phyloP scores from a whole-genome alignment of 2,329 filamentous ascomycete genomes.

The Pseudogymnoascus sp. region DNA sequence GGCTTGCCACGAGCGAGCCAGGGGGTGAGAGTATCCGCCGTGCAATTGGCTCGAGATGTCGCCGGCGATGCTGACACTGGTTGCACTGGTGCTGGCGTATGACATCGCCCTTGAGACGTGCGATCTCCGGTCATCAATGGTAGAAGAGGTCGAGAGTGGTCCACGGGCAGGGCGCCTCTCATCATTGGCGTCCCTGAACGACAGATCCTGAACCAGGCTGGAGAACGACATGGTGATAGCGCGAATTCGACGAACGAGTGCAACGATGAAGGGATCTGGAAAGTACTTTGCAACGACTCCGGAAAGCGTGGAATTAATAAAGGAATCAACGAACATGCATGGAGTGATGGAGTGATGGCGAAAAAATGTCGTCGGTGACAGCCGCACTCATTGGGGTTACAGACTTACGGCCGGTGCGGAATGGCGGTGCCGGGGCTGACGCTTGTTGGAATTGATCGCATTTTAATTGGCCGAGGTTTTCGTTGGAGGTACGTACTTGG shows the following conservation, averaged over 20 bases:
- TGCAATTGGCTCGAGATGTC: constrained; percentile 80
- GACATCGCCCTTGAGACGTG: constrained; percentile 58
- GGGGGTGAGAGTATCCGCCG: constrained; percentile 72
- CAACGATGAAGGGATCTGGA: not conserved
- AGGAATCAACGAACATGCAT: not conserved
- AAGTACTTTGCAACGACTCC: not conserved
- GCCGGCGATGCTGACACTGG: constrained; percentile 61
- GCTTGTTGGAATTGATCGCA: not conserved
- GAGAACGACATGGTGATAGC: constrained; percentile 54
- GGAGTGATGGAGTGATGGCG: not conserved
- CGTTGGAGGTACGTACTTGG: not conserved
- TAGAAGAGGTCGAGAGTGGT: constrained; percentile 35
- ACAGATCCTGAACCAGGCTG: constrained; percentile 57
- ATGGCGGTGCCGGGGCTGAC: not conserved
- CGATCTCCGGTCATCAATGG: constrained; percentile 52
- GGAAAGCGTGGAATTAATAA: not conserved
- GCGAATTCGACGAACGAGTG: not conserved
- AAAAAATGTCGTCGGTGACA: constrained; percentile 3
- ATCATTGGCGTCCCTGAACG: constrained; percentile 46
- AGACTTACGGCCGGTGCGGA: not conserved
- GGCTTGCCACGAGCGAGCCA: constrained; percentile 74
- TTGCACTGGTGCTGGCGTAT: constrained; percentile 58
- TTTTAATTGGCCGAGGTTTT: constrained; percentile 9
- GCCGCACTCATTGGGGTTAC: constrained; percentile 7
- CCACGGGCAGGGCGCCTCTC: constrained; percentile 39